Base-by-base conservation (phyloP, 2,329 filamentous ascomycete species). In the Penicillium sp. region DNA sequence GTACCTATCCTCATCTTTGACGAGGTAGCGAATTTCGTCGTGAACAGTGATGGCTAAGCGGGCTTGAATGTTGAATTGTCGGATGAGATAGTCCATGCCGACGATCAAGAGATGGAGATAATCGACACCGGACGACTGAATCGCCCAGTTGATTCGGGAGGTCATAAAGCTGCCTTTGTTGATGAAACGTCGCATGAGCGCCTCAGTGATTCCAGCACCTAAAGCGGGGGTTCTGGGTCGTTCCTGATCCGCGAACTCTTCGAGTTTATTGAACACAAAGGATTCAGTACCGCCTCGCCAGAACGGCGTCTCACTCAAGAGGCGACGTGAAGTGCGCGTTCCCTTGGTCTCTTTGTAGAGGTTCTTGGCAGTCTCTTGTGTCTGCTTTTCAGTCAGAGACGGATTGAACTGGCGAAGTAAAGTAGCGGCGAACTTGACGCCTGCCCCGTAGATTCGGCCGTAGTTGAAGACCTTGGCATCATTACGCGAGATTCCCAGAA, bases 381-480 rank as follows among this genome's bases (percentile, higher is more conserved):
- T 96, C 74, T 97, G 82, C 31, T 83, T 80, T 67, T 97, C 94
- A 0, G 89, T 89, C 35, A 99, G 79, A 21, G 78, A 82, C 2
- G 93, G 92, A 68, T 97, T 97, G 79, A 99, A 99, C 70, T 97
- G 94, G 8, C 93, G 86, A 2, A 99, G 83, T 2, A 99, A 81
- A 10, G 91, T 95, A 2, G 89, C 87, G 0, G 94, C 94, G 71
- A 99, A 99, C 67, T 92, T 96, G 50, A 97, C 79, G 0, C 94
- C 95, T 5, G 94, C 95, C n/a, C 94, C 95, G 70, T 99, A 99
- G 49, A 99, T 99, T 41, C 95, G 90, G 8, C 95, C 95, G 68
- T 99, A 99, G 73, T 99, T 99, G 81, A 99, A 99, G 0, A 99
- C 86, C 72, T 99, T 99, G 58, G 94, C 94, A 69, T 97, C 87